Percentiles rank a stretch among this genome's conserved stretches.
These are phyloP conservation scores for Phytophthora melonis DNA, from an alignment of 352 stramenopile genomes.

Conservation along the genomic window DNA sequence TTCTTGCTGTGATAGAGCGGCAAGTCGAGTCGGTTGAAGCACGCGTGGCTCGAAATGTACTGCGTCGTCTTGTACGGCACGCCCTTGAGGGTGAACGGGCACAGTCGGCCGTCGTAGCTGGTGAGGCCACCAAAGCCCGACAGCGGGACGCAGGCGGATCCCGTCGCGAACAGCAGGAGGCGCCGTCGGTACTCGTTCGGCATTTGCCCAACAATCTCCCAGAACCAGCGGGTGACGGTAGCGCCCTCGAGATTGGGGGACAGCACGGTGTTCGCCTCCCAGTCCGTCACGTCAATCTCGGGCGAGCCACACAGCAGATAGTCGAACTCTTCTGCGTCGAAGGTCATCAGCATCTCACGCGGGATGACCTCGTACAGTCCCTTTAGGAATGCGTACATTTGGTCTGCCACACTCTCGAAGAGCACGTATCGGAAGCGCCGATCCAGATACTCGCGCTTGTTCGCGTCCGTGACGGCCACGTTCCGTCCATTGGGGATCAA, in stretches of 20 bases:
- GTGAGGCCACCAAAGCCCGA: constrained; percentile 77
- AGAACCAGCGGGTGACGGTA: constrained; percentile 91
- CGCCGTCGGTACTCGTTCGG: constrained; percentile 77
- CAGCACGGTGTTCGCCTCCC: constrained; percentile 88
- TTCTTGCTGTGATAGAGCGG: constrained; percentile 93
- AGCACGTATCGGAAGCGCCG: constrained; percentile 74
- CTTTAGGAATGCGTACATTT: constrained; percentile 82
- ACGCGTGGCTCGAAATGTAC: constrained; percentile 82
- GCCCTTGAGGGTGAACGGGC: constrained; percentile 78
- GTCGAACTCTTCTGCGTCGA: constrained; percentile 98
- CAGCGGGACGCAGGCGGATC: constrained; percentile 79
- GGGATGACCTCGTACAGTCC: constrained; percentile 98
- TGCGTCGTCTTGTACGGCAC: constrained; percentile 53
- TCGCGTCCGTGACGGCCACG: constrained; percentile 94
- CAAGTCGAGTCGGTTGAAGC: constrained; percentile 94
- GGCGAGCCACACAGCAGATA: constrained; percentile 97
- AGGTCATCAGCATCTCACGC: constrained; percentile 93
- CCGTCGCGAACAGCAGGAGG: constrained; percentile 85
- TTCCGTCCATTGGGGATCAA: constrained; percentile 58
- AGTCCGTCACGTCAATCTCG: constrained; percentile 97
- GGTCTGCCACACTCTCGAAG: constrained; percentile 63
- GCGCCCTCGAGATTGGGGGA: constrained; percentile 57
- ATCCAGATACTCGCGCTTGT: constrained; percentile 95
- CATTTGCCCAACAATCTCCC: constrained; percentile 95
- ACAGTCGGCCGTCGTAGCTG: constrained; percentile 83